Evolutionary conservation across 306 rosid species (phyloP).

Genomic region (Gastrolobium bilobum): DNA sequence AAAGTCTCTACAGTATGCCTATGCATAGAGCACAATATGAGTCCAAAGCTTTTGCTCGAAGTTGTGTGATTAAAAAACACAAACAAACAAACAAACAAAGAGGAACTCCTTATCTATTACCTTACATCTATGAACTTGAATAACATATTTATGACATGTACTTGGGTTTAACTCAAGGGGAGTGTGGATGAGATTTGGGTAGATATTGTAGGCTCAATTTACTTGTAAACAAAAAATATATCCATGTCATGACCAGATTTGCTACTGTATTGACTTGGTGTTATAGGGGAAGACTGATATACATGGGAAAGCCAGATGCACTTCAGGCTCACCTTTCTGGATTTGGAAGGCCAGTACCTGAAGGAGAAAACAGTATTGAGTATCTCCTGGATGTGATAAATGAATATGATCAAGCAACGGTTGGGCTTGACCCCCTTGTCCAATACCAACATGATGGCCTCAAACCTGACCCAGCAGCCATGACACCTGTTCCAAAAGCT

Average conservation of each 20-base stretch:
- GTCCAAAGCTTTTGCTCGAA: neutral
- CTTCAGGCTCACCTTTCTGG: constrained; percentile 67
- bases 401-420: constrained; percentile 85
- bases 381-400: constrained; percentile 86
- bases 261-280: constrained; percentile 21
- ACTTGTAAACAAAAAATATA: constrained; percentile 27
- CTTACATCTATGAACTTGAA: neutral
- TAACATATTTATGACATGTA: neutral
- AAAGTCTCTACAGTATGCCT: neutral
- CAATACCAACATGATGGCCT: constrained; percentile 72
- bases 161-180: neutral
- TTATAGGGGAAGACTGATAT: constrained; percentile 79
- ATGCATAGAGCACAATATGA: neutral
- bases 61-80: neutral
- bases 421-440: constrained; percentile 84
- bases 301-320: constrained; percentile 77
- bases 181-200: neutral
- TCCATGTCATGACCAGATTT: constrained; percentile 27
- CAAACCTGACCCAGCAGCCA: constrained; percentile 69
- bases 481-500: constrained; percentile 63
- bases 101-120: neutral
- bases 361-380: constrained; percentile 78
- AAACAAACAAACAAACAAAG: neutral
- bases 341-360: constrained; percentile 91
- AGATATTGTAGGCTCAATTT: constrained; percentile 15